Base-by-base conservation (phyloP, 495 filamentous ascomycete species). In the Trichoderma gamsii region DNA sequence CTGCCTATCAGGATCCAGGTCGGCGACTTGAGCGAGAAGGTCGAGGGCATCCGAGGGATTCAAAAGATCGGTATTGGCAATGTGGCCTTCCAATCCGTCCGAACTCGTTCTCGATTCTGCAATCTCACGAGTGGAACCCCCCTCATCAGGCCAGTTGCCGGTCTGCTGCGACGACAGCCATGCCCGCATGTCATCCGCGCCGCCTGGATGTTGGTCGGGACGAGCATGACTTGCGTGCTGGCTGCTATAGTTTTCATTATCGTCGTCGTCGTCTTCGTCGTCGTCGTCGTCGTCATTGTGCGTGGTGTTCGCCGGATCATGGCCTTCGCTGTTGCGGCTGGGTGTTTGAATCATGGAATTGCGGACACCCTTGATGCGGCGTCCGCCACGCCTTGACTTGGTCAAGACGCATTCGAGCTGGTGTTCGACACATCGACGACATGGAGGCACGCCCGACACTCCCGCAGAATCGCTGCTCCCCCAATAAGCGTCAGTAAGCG, bases 341-440 rank as follows among this genome's bases (percentile, higher is more conserved):
- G 43, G 2, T 12, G 18, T 15, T 4, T 46, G 43, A 46, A 46
- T 13, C 12, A 18, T 46, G 18, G 43, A 46, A 46, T 15, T 46
- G 18, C 43, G 43, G 12, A 46, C 43, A 12, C 43, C 43, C 18
- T 23, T 79, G 74, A 87, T 84, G 64, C 87, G 82, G 51, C 85
- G 81, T 21, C 87, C 86, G 41, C 87, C 86, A 27, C 86, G 82
- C 73, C 88, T 88, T 21, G 84, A 86, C 63, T 83, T 81, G 43
- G 86, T 86, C 6, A 89, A 77, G 9, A 88, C 79, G 72, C 87
- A 89, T 64, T 88, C 86, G 41, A 81, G 82, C 65, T 79, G 74
- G 66, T 87, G 86, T 67, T 82, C 77, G 61, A 86, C 80, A 72
- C 87, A 89, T 65, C 87, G 78, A 63, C 83, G 80, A 69, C 87